These are phyloP conservation scores for Sphagnum magellanicum DNA, from an alignment of 228 moss, liverwort and hornwort species.

Conservation along the genomic window DNA sequence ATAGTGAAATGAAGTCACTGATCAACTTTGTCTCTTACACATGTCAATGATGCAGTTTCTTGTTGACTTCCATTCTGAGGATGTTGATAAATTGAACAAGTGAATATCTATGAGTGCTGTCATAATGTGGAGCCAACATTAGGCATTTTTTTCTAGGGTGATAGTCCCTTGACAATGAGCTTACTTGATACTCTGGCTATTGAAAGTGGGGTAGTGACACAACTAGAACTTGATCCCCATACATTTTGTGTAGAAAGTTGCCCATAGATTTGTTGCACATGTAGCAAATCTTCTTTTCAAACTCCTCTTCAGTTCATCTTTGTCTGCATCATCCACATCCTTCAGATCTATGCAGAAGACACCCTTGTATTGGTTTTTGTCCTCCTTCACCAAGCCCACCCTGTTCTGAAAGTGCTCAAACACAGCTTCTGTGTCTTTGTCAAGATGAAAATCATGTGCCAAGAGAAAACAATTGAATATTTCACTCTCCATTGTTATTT, in stretches of 20 bases:
- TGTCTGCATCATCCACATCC: constrained; percentile 21
- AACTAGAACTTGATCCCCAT: constrained; percentile 21
- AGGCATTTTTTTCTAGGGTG: too few species aligned
- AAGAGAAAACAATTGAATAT: too few species aligned
- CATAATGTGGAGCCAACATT: too few species aligned
- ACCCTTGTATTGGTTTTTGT: constrained; percentile 19
- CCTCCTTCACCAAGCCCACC: constrained; percentile 20
- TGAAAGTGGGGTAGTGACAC: constrained; percentile 31
- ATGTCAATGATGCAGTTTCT: too few species aligned
- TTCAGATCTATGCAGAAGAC: constrained; percentile 36
- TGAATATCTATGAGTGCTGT: too few species aligned
- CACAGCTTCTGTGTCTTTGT: constrained; percentile 27
- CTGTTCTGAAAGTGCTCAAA: constrained; percentile 35
- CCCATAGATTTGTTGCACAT: constrained; percentile 24
- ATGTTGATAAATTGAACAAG: too few species aligned
- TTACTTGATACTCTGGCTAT: constrained; percentile 24
- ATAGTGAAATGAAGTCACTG: too few species aligned
- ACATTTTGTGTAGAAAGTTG: constrained; percentile 34
- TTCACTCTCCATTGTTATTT: too few species aligned
- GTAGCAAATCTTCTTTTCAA: constrained; percentile 16
- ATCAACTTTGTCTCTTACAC: too few species aligned
- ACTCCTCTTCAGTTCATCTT: constrained; percentile 33
- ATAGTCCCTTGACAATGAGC: too few species aligned
- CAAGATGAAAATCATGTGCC: constrained; percentile 35
- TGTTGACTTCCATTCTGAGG: too few species aligned